phyloP scores from a whole-genome alignment of 345 rosid species.

The Populus ilicifolia region DNA sequence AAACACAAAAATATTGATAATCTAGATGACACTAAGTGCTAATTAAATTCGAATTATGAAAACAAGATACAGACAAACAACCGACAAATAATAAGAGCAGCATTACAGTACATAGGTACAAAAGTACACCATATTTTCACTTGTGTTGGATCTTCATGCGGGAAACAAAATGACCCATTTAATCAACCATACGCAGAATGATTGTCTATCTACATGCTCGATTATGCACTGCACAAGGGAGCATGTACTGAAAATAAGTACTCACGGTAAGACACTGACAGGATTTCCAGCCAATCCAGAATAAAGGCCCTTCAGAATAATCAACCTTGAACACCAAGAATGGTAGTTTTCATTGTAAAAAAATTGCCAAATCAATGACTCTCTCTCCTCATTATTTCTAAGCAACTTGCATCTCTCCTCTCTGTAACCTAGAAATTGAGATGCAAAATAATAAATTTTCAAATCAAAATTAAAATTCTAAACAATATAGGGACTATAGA shows the following conservation, averaged over 20 bases:
- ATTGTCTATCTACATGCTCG: background rate
- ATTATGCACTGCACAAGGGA: background rate
- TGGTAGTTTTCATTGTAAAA: too few relatives aligned
- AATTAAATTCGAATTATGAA: too few relatives aligned
- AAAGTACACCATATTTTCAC: background rate
- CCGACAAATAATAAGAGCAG: background rate
- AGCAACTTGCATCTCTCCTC: too few relatives aligned
- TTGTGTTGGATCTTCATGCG: too few relatives aligned
- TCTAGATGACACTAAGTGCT: background rate
- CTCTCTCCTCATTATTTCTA: too few relatives aligned
- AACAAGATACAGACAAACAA: background rate
- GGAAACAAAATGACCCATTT: too few relatives aligned
- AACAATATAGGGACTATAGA: too few relatives aligned
- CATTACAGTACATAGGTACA: background rate
- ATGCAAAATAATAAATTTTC: too few relatives aligned
- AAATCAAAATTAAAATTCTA: too few relatives aligned
- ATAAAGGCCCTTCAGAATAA: conserved; percentile 77
- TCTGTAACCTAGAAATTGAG: too few relatives aligned
- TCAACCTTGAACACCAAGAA: conserved; percentile 34
- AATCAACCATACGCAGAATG: background rate
- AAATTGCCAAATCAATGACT: too few relatives aligned
- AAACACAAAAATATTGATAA: conserved; percentile 6
- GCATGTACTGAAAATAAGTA: conserved; percentile 3
- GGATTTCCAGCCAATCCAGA: conserved; percentile 93
- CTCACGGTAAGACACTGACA: conserved; percentile 93